Evolutionary conservation across 2,329 filamentous ascomycete species (phyloP).

Genomic region (Fusarium compactum): DNA sequence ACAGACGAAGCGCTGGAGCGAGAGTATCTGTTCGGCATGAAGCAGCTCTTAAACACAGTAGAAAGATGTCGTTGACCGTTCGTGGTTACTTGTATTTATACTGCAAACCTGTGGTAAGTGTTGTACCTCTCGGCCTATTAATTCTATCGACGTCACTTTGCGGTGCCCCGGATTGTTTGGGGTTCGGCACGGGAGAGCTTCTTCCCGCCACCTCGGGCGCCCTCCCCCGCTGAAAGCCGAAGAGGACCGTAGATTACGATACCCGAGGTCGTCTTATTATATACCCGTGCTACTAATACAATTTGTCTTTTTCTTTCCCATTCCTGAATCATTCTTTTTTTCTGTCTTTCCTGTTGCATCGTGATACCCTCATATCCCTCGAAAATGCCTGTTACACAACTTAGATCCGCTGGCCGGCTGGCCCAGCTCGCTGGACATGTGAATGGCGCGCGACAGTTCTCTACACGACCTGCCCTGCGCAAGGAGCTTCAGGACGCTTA

Average conservation of each 20-base stretch:
- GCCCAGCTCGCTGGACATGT: constrained; percentile 56
- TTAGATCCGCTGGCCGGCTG: constrained; percentile 52
- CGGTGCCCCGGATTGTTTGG: constrained; percentile 37
- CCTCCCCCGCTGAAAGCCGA: constrained; percentile 55
- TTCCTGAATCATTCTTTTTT: constrained; percentile 1
- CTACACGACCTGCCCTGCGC: constrained; percentile 57
- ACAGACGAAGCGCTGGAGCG: not conserved
- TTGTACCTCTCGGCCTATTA: constrained; percentile 13
- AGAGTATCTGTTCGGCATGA: not conserved
- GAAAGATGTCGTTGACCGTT: not conserved
- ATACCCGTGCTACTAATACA: constrained; percentile 8
- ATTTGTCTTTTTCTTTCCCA: constrained; percentile 4
- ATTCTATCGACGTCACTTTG: constrained; percentile 30
- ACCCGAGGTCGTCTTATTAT: constrained; percentile 40
- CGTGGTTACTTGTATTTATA: not conserved
- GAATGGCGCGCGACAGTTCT: constrained; percentile 60
- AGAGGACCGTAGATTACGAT: constrained; percentile 50
- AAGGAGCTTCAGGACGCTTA: constrained; percentile 90
- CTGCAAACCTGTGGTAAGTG: not conserved
- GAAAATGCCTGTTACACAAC: constrained; percentile 45
- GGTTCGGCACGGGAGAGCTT: constrained; percentile 36
- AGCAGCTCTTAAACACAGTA: not conserved
- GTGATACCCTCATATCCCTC: constrained; percentile 21
- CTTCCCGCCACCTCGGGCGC: constrained; percentile 43
- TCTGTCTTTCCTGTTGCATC: constrained; percentile 10